These are phyloP conservation scores for Candida silvicultrix DNA, from an alignment of 805 yeast species.

Conservation along the genomic window DNA sequence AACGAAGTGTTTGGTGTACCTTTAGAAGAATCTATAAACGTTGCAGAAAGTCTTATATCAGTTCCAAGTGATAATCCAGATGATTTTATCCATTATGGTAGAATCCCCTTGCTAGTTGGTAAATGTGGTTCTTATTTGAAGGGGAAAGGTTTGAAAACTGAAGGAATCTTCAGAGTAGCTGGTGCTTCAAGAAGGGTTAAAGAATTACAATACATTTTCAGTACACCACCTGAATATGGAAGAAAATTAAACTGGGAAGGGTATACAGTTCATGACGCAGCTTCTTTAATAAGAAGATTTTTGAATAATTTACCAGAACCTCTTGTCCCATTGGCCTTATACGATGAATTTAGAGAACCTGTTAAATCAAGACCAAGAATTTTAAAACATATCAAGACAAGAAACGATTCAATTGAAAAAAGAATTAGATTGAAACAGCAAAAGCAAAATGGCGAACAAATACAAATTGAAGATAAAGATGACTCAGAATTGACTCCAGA, in stretches of 20 bases:
- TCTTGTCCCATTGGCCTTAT: conserved; percentile 69
- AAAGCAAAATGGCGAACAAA: conserved; percentile 1
- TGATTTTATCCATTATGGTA: conserved; percentile 72
- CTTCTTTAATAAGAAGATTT: conserved; percentile 80
- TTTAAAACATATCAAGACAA: conserved; percentile 55
- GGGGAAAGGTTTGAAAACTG: conserved; percentile 67
- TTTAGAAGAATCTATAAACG: conserved; percentile 57
- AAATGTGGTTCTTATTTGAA: conserved; percentile 87
- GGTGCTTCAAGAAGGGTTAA: conserved; percentile 87
- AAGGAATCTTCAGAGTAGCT: conserved; percentile 90
- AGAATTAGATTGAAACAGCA: conserved; percentile 22
- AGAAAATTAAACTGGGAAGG: conserved; percentile 83
- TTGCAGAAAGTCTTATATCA: conserved; percentile 74
- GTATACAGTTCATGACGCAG: conserved; percentile 94
- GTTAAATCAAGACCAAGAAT: conserved; percentile 58
- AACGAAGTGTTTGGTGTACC: conserved; percentile 74
- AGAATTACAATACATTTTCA: conserved; percentile 77
- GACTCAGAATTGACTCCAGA: conserved; percentile 11
- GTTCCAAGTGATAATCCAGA: conserved; percentile 51
- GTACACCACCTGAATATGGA: conserved; percentile 87
- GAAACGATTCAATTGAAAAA: conserved; percentile 37
- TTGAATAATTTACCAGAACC: conserved; percentile 90
- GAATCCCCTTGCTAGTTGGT: conserved; percentile 91
- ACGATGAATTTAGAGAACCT: conserved; percentile 76
- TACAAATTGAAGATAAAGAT: conserved; percentile 10